Conservation (phyloP, 2,329 filamentous ascomycete genomes). For the Claviceps sp. region DNA sequence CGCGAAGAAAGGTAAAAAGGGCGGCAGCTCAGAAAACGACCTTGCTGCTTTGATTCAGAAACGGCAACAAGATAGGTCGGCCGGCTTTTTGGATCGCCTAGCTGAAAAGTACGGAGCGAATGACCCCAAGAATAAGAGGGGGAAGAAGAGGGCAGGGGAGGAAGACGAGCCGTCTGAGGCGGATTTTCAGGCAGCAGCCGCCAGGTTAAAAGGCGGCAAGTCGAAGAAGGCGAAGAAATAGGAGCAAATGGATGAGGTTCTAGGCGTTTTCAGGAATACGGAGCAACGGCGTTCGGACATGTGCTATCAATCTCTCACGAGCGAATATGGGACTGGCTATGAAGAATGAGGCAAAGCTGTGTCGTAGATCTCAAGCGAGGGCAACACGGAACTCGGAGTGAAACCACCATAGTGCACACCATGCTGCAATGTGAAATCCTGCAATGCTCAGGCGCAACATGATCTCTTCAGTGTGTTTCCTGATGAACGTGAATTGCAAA, state of each 20-base stretch:
- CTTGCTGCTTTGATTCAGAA: conserved; percentile 64
- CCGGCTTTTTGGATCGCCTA: conserved; percentile 55
- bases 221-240: conserved; percentile 4
- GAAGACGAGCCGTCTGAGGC: conserved; percentile 47
- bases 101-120: conserved; percentile 59
- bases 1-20: conserved; percentile 34
- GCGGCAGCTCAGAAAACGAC: conserved; percentile 31
- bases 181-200: conserved; percentile 44
- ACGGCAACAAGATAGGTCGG: conserved; percentile 49
- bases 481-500: too few species aligned
- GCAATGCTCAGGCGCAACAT: too few species aligned
- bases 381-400: not conserved
- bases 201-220: conserved; percentile 26
- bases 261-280: not conserved
- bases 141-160: conserved; percentile 41
- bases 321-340: not conserved
- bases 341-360: not conserved
- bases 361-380: not conserved
- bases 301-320: not conserved
- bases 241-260: not conserved
- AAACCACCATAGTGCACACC: not conserved
- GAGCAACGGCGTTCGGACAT: not conserved
- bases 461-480: too few species aligned
- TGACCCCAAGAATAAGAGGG: conserved; percentile 31
- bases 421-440: not conserved